These are phyloP conservation scores for Neurospora sp. DNA, from an alignment of 495 filamentous ascomycete species.

Conservation along the genomic window DNA sequence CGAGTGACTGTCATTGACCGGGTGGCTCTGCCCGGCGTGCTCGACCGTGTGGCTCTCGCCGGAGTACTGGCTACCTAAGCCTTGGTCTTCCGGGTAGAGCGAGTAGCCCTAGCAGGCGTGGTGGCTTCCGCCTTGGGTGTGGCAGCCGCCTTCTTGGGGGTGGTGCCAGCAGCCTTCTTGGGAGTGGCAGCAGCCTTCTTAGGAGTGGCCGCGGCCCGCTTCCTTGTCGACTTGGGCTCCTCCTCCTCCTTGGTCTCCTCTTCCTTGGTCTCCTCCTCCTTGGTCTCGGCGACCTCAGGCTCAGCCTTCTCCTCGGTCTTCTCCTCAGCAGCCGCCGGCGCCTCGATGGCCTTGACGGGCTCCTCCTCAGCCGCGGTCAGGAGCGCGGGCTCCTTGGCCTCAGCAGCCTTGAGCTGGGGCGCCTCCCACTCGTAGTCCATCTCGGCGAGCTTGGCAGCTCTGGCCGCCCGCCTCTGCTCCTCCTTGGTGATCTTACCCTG, in stretches of 20 bases:
- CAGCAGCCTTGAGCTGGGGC: constrained; percentile 58
- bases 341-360: constrained; percentile 20
- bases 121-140: not conserved
- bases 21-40: not conserved
- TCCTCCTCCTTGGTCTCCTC: constrained; percentile 7
- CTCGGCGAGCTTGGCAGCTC: constrained; percentile 64
- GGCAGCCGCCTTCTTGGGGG: not conserved
- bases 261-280: constrained; percentile 6
- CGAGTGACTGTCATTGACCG: not conserved
- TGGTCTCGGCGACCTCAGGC: not conserved
- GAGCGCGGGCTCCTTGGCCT: constrained; percentile 23
- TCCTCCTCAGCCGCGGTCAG: constrained; percentile 28
- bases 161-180: not conserved
- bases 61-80: not conserved
- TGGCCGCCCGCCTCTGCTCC: constrained; percentile 51
- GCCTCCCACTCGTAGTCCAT: constrained; percentile 78
- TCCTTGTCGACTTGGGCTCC: constrained; percentile 9
- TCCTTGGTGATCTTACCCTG: constrained; percentile 58
- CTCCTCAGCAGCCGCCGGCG: constrained; percentile 6
- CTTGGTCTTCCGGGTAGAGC: not conserved
- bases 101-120: not conserved
- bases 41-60: not conserved
- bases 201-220: not conserved
- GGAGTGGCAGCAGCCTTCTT: not conserved
- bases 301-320: constrained; percentile 6